phyloP scores from a whole-genome alignment of 2,329 filamentous ascomycete genomes.

The Zarea fungicola region DNA sequence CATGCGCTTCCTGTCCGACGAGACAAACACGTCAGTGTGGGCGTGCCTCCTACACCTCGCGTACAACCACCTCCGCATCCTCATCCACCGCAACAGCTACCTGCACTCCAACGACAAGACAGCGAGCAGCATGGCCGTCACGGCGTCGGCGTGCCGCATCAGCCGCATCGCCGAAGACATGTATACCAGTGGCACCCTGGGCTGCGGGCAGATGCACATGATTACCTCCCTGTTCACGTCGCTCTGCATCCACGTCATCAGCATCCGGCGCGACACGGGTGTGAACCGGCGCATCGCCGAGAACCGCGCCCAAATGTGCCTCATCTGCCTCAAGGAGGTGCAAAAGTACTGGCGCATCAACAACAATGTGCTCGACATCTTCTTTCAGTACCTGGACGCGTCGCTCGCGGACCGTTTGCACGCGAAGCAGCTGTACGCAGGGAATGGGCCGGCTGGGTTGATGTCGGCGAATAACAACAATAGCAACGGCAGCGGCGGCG shows the following conservation, averaged over 20 bases:
- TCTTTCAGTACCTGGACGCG: conserved; percentile 32
- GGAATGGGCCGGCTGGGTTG: not conserved
- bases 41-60: conserved; percentile 32
- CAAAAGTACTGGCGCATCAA: conserved; percentile 38
- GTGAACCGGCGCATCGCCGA: conserved; percentile 31
- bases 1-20: conserved; percentile 26
- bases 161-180: conserved; percentile 35
- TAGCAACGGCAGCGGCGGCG: conserved; percentile 2
- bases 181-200: conserved; percentile 28
- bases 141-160: conserved; percentile 29
- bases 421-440: conserved; percentile 14
- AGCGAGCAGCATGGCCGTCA: conserved; percentile 25
- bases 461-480: too few relatives aligned
- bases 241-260: conserved; percentile 33
- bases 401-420: conserved; percentile 32
- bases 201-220: conserved; percentile 34
- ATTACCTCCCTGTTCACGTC: conserved; percentile 34
- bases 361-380: conserved; percentile 33
- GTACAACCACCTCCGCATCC: conserved; percentile 32
- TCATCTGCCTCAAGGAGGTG: conserved; percentile 32
- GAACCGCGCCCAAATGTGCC: conserved; percentile 33
- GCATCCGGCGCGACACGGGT: conserved; percentile 28
- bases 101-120: conserved; percentile 23
- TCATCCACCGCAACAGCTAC: conserved; percentile 32
- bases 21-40: conserved; percentile 30